Evolutionary conservation across 768 basidiomycete species (phyloP).

Genomic region (Boletus patriciae): DNA sequence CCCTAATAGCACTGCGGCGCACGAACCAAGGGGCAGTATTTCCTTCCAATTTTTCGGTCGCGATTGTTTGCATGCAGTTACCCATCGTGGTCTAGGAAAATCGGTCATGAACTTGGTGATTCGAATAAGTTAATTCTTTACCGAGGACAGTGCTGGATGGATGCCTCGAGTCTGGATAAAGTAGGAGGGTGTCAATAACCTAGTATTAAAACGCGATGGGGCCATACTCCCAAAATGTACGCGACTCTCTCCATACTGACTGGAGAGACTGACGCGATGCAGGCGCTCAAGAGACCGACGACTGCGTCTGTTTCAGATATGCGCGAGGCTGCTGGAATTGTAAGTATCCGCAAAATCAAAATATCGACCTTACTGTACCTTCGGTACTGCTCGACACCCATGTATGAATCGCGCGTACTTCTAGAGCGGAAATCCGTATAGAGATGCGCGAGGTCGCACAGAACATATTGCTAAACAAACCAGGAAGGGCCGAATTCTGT

Average conservation of each 20-base stretch:
- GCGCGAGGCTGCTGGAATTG: not conserved
- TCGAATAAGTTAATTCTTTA: not conserved
- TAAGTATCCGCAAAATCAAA: not conserved
- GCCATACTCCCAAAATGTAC: not conserved
- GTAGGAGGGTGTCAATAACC: not conserved
- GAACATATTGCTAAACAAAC: not conserved
- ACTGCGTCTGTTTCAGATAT: slow-evolving; percentile 3
- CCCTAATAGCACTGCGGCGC: not conserved
- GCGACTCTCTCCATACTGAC: not conserved
- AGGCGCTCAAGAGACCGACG: not conserved
- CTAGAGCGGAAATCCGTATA: not conserved
- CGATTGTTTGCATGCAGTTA: slow-evolving; percentile 8
- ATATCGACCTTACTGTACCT: not conserved
- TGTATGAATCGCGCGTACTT: not conserved
- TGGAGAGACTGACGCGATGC: slow-evolving; percentile 2
- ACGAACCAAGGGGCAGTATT: slow-evolving; percentile 2
- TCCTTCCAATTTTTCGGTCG: not conserved
- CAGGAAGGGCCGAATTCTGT: not conserved
- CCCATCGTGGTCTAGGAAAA: slow-evolving; percentile 1
- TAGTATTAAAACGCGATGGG: too few species aligned
- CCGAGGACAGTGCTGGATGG: not conserved
- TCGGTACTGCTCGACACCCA: not conserved
- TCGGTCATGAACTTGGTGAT: not conserved
- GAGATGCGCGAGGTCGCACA: not conserved
- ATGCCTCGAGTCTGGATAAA: not conserved